Evolutionary conservation across 2,329 filamentous ascomycete genomes (phyloP).

Genomic region (Didymosphaeria variabile): DNA sequence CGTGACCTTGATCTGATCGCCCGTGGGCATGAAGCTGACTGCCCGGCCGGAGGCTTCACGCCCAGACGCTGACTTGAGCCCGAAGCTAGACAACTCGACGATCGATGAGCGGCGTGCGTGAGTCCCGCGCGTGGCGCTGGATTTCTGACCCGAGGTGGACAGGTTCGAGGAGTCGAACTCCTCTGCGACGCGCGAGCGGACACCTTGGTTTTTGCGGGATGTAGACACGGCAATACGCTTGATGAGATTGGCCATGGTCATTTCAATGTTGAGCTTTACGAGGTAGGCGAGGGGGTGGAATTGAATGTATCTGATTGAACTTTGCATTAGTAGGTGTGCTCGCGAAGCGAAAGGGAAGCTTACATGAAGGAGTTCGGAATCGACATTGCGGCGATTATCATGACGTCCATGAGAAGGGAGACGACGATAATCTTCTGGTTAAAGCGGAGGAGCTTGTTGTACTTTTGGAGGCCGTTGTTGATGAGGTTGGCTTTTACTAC

Average conservation of each 20-base stretch:
- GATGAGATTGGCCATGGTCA: slow-evolving; percentile 63
- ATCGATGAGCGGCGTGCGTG: not conserved
- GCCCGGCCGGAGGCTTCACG: not conserved
- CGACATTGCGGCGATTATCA: slow-evolving; percentile 59
- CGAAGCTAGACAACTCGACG: slow-evolving; percentile 6
- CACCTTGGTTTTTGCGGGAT: slow-evolving; percentile 37
- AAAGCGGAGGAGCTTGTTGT: slow-evolving; percentile 60
- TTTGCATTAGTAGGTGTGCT: not conserved
- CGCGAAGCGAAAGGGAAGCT: slow-evolving; percentile 11
- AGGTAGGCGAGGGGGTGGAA: slow-evolving; percentile 61
- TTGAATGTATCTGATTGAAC: slow-evolving; percentile 54
- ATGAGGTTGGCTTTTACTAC: slow-evolving; percentile 59
- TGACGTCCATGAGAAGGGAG: slow-evolving; percentile 61
- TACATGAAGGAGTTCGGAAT: slow-evolving; percentile 58
- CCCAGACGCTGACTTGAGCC: not conserved
- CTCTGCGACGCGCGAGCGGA: slow-evolving; percentile 32
- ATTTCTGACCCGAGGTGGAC: slow-evolving; percentile 17
- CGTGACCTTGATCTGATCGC: slow-evolving; percentile 29
- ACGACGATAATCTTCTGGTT: slow-evolving; percentile 61
- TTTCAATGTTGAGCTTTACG: slow-evolving; percentile 62
- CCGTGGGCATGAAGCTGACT: slow-evolving; percentile 17
- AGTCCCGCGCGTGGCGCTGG: not conserved
- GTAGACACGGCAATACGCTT: slow-evolving; percentile 48
- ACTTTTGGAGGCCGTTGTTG: slow-evolving; percentile 60
- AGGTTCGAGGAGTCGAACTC: slow-evolving; percentile 27